Percentiles rank a stretch among this genome's conserved stretches.
phyloP scores from a whole-genome alignment of 805 yeast species.

The Candida insectalens region DNA sequence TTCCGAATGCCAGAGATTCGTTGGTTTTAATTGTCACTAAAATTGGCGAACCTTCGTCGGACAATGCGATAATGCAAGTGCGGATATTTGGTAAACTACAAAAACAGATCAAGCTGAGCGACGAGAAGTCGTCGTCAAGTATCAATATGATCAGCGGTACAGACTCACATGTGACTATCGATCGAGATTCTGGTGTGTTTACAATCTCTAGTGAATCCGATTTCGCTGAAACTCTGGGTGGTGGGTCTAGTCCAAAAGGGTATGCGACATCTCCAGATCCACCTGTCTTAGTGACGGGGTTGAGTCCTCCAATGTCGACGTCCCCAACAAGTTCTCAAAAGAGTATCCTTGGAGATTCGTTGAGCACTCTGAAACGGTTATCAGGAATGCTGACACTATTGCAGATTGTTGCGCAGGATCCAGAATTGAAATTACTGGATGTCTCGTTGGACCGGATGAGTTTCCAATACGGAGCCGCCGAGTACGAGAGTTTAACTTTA shows the following conservation, averaged over 20 bases:
- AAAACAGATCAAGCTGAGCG: neutral
- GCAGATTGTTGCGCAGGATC: conserved; percentile 20
- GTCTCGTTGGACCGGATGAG: conserved; percentile 19
- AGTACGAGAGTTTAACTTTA: conserved; percentile 18
- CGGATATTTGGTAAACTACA: conserved; percentile 1
- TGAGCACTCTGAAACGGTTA: conserved; percentile 19
- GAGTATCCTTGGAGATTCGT: conserved; percentile 12
- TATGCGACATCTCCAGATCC: conserved; percentile 1
- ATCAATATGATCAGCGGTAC: no score
- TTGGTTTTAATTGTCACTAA: conserved; percentile 23
- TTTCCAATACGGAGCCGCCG: conserved; percentile 22
- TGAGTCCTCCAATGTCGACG: neutral
- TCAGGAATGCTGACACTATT: conserved; percentile 20
- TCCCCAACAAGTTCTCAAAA: neutral
- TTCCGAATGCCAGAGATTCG: conserved; percentile 27
- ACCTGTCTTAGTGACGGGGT: neutral
- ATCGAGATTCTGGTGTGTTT: conserved; percentile 19
- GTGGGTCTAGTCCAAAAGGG: conserved; percentile 1
- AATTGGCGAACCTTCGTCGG: conserved; percentile 1
- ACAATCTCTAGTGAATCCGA: conserved; percentile 20
- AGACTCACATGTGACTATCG: conserved; percentile 16
- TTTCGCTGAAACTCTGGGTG: conserved; percentile 12
- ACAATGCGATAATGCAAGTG: neutral
- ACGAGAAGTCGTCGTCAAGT: conserved; percentile 6
- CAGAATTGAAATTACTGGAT: conserved; percentile 16